Evolutionary conservation across 1,139 yeast species (phyloP), one percentile per base, ranked within the genome.

Genomic region (Kazachstania sp.): DNA sequence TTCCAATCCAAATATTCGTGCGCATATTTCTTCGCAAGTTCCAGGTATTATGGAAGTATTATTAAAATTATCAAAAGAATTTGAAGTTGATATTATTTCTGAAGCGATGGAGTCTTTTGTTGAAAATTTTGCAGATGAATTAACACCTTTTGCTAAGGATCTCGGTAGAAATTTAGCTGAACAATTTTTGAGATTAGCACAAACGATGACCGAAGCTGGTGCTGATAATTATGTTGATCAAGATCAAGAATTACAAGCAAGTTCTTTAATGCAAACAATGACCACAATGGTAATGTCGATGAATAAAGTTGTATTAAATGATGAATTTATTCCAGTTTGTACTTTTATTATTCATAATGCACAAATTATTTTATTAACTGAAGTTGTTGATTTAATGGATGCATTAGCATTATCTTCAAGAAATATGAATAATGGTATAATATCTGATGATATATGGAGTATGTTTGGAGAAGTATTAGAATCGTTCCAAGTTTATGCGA

Each of bases 21-120:
- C 77, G 32, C 86, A 85, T 13, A 72, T 92, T 46, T 77, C 87
- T 4, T 65, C 74, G 5, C 81, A 83, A 46, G 85, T 92, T 49
- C 81, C 94, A 36, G 83, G 82, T 16, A 81, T 90, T 9, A 86
- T 92, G 86, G 85, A 87, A 49, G 82, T 79, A 56, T 69, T 94
- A 50, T 71, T 92, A 56, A 81, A 79, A 45, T 68, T 92, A 43
- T 83, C 95, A 15, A 83, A 86, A 63, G 81, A 81, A 52, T 81
- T 88, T 55, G 98, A 92, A 61, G 79, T 83, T 55, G 98, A 92
- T 63, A 78, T 88, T 39, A 73, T 92, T 30, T 78, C 95, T 12
- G 85, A 82, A 45, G 95, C 92, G 23, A 88, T 94, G 84, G 97
- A 92, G 68, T 92, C 88, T 50, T 86, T 95, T 64, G 97, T 92